Evolutionary conservation across 805 yeast species (phyloP).

Genomic region (Candida montana): DNA sequence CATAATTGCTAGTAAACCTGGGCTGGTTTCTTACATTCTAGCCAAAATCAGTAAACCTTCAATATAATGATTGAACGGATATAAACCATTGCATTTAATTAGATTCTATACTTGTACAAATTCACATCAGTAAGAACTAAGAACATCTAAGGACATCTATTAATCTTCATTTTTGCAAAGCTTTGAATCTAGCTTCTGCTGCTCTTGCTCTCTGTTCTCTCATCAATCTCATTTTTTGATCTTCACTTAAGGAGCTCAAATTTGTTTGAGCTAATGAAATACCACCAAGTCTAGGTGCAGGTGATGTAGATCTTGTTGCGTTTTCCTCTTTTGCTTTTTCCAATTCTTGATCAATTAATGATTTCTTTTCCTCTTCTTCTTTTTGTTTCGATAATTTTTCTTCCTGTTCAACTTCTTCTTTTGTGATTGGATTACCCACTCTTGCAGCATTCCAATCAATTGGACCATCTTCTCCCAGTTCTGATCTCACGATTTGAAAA

Average conservation of each 20-base stretch:
- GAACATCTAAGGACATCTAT: too few relatives aligned
- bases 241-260: conserved; percentile 60
- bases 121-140: too few relatives aligned
- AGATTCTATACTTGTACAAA: too few relatives aligned
- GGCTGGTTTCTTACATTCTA: conserved; percentile 35
- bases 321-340: conserved; percentile 35
- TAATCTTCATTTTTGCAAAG: neutral
- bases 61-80: conserved; percentile 1
- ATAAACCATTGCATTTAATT: too few relatives aligned
- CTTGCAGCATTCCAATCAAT: conserved; percentile 68
- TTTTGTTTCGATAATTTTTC: conserved; percentile 32
- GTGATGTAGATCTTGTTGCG: conserved; percentile 24
- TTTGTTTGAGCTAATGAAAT: conserved; percentile 34
- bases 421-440: conserved; percentile 54
- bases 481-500: conserved; percentile 63
- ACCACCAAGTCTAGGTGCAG: conserved; percentile 33
- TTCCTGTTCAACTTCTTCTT: conserved; percentile 48
- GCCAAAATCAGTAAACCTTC: conserved; percentile 31
- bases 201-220: conserved; percentile 96
- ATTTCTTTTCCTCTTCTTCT: conserved; percentile 35
- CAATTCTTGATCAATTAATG: conserved; percentile 38
- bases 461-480: conserved; percentile 61
- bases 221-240: conserved; percentile 73
- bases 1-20: conserved; percentile 22
- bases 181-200: conserved; percentile 68